Base-by-base conservation (phyloP, 2,329 filamentous ascomycete species). In the Arthrobotrys musiformis region DNA sequence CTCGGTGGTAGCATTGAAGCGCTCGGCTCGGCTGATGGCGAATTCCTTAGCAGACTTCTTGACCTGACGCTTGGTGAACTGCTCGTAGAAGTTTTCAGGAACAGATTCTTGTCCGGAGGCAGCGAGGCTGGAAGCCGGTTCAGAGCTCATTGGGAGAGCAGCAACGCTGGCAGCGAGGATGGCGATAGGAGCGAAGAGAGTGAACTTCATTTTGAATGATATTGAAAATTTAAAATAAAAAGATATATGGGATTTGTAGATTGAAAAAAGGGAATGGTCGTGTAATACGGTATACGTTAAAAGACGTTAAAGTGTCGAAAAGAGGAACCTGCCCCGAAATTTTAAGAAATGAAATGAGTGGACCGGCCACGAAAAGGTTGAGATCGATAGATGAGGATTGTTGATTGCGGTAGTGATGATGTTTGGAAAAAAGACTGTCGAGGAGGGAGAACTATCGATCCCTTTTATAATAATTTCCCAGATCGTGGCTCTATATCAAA, bases 151-250 rank as follows among this genome's bases (percentile, higher is more conserved):
- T 3, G 50, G 28, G 17, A 11, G 13, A 11, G 33, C 54, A 11
- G 33, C 30, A 24, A 40, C 54, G 33, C 24, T 52, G 42, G 66
- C 66, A 6, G 33, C 44, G 66, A 70, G 54, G 30, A 70, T 19
- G 17, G 54, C 19, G 28, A 72, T 46, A 28, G 68, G 30, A 30
- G 68, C 48, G 44, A 70, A 40, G 24, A 56, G 19, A 56, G 58
- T 44, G 58, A 72, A 58, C 68, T 72, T 72, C 68, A 72, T 72
- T 58, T 72, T 64, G 58, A 70, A 11, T 61, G 52, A 70, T 62
- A 61, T 50, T n/a, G n/a, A n/a, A n/a, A 35, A 50, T 37, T 2
- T 46, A 69, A 19, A 40, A n/a, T n/a, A n/a, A 37, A n/a, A 52
- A 37, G 9, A 33, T 58, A 68, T 52, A 67, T 24, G 62, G 15